phyloP scores from a whole-genome alignment of 306 rosid species.

The Pterocarpus macrocarpus region DNA sequence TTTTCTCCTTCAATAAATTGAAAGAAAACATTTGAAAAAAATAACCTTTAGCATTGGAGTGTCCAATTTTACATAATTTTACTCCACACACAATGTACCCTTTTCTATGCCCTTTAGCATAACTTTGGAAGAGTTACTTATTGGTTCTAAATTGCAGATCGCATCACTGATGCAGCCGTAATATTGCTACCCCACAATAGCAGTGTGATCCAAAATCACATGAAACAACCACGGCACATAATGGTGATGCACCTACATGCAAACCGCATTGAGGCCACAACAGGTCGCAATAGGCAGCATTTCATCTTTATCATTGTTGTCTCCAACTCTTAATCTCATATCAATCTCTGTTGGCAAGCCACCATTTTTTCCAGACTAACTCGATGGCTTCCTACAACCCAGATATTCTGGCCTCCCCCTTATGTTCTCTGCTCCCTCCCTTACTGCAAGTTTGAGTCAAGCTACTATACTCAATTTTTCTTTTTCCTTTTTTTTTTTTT shows the following conservation, averaged over 20 bases:
- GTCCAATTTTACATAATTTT: conserved; percentile 36
- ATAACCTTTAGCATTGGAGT: conserved; percentile 14
- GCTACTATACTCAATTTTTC: too few species aligned
- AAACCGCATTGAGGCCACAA: neutral
- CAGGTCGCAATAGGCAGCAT: too few species aligned
- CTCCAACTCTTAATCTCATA: too few species aligned
- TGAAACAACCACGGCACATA: too few species aligned
- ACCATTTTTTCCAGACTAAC: too few species aligned
- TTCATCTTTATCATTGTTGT: too few species aligned
- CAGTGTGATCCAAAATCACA: neutral
- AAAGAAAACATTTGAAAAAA: conserved; percentile 30
- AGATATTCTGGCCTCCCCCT: too few species aligned
- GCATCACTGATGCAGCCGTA: neutral
- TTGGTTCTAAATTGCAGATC: neutral
- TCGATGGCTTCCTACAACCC: too few species aligned
- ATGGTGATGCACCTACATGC: neutral
- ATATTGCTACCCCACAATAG: neutral
- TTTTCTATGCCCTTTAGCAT: conserved; percentile 6
- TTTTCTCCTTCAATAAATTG: conserved; percentile 2
- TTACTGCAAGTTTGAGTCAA: too few species aligned
- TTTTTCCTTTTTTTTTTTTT: too few species aligned
- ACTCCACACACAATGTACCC: conserved; percentile 3
- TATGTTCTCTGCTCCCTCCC: too few species aligned
- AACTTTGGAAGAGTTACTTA: neutral
- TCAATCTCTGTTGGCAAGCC: too few species aligned